phyloP scores from a whole-genome alignment of 345 rosid species.

The Heritiera fomes region DNA sequence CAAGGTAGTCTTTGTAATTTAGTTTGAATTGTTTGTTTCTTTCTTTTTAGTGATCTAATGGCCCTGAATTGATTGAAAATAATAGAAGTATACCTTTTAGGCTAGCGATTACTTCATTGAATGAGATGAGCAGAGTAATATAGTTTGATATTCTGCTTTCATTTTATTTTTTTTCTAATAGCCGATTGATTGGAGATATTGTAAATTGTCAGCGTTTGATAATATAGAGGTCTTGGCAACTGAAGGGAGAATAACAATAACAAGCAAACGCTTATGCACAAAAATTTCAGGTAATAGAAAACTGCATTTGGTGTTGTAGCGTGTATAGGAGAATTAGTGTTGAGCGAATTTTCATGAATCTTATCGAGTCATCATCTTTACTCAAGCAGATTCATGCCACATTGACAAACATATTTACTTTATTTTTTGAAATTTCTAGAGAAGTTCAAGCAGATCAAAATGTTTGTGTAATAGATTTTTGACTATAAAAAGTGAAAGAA shows the following conservation, averaged over 20 bases:
- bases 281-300: neutral
- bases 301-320: neutral
- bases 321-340: neutral
- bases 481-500: neutral
- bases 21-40: neutral
- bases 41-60: neutral
- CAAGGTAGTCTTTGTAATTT: neutral
- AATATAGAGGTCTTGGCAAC: neutral
- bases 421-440: neutral
- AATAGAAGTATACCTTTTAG: neutral
- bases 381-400: neutral
- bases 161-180: neutral
- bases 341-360: neutral
- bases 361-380: neutral
- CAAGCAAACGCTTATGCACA: neutral
- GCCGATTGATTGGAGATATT: neutral
- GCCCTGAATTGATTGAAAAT: neutral
- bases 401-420: neutral
- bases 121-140: neutral
- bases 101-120: neutral
- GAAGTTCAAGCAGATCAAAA: conserved; percentile 4
- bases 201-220: neutral
- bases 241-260: neutral
- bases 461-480: neutral
- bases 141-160: neutral